Conservation (phyloP, 2,329 filamentous ascomycete genomes). For the Penicillium sp. region DNA sequence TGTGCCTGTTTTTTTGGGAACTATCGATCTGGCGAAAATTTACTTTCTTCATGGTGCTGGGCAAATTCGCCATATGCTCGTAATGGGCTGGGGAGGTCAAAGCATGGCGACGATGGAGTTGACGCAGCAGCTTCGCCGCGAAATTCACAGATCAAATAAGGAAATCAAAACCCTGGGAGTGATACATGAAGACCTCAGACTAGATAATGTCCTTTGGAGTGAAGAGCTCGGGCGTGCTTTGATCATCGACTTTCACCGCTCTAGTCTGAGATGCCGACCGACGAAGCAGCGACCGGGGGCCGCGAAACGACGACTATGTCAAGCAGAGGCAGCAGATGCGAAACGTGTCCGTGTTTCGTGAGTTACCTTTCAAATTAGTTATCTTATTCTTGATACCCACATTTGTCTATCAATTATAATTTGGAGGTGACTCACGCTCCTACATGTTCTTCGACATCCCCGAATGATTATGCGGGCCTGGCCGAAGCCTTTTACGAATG, state of each 20-base stretch:
- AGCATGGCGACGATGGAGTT: background rate
- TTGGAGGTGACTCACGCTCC: too few species aligned
- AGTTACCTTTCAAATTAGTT: too few species aligned
- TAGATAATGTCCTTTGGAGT: background rate
- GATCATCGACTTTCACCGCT: constrained; percentile 5
- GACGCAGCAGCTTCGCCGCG: background rate
- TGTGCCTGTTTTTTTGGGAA: background rate
- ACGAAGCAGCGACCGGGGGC: too few species aligned
- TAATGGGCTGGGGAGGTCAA: constrained; percentile 2
- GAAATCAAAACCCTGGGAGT: background rate
- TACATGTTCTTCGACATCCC: too few species aligned
- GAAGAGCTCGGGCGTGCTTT: constrained; percentile 3
- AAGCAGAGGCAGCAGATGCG: too few species aligned
- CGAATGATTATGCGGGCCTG: too few species aligned
- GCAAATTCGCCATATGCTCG: constrained; percentile 2
- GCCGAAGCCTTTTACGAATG: too few species aligned
- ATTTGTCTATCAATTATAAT: too few species aligned
- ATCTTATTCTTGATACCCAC: too few species aligned
- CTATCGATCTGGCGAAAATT: background rate
- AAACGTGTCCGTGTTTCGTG: too few species aligned
- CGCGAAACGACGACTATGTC: too few species aligned
- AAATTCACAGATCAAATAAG: background rate
- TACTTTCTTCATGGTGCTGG: constrained; percentile 1
- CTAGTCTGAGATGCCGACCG: background rate
- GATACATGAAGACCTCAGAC: background rate